A percentile compares a stretch with the other conserved stretches of the same genome.
phyloP scores from a whole-genome alignment of 257 asterid species.

The Solanum dulcamara region DNA sequence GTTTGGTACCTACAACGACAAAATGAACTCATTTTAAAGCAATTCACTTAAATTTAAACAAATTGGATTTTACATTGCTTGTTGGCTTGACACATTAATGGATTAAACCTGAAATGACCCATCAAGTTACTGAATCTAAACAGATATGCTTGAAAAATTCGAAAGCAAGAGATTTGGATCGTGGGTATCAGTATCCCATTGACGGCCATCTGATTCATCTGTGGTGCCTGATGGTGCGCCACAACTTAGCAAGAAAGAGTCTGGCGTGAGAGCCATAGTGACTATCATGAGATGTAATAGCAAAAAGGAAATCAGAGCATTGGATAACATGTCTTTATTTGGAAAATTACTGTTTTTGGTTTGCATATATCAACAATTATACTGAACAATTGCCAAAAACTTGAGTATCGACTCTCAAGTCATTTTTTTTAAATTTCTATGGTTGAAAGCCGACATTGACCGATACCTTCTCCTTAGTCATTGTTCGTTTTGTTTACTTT shows the following conservation, averaged over 20 bases:
- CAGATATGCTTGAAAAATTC: conserved; percentile 10
- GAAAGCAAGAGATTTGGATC: conserved; percentile 10
- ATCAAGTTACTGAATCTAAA: background rate
- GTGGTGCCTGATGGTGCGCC: conserved; percentile 9
- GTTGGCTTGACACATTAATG: background rate
- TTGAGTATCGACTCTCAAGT: no score
- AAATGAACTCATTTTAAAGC: background rate
- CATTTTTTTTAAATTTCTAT: no score
- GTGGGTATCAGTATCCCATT: conserved; percentile 29
- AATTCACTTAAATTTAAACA: background rate
- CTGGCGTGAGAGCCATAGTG: background rate
- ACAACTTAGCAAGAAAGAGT: conserved; percentile 39
- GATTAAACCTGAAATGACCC: background rate
- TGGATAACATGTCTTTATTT: conserved; percentile 16
- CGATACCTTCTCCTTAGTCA: background rate
- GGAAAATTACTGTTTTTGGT: background rate
- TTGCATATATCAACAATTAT: background rate
- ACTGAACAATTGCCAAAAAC: background rate
- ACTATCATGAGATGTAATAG: background rate
- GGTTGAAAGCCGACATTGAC: background rate
- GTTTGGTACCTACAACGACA: background rate
- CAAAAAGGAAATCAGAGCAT: conserved; percentile 4
- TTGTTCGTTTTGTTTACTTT: background rate
- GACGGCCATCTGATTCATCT: conserved; percentile 1
- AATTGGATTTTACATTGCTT: background rate